Evolutionary conservation across 192 early-diverging fungal species (phyloP).

Genomic region (Polychytrium aggregatum): DNA sequence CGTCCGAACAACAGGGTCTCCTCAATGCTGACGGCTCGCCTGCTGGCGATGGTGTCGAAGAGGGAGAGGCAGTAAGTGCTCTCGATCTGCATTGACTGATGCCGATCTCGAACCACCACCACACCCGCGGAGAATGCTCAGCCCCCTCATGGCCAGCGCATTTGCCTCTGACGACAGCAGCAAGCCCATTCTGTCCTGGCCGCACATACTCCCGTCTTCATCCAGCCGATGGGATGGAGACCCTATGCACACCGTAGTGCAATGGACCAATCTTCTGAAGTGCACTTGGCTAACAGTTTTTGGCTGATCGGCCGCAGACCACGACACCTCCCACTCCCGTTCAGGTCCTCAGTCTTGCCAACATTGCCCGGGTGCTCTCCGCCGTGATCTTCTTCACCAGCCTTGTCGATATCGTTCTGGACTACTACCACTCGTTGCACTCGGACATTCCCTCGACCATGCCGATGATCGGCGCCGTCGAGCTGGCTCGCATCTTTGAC

Average conservation of each 20-base stretch:
- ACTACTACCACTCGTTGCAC: constrained; percentile 8
- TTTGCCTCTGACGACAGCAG: no score
- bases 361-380: constrained; percentile 3
- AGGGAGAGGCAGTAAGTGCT: background rate
- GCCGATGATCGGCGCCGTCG: constrained; percentile 1
- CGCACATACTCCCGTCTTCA: no score
- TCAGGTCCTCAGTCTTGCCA: constrained; percentile 1
- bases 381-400: constrained; percentile 8
- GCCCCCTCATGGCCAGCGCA: no score
- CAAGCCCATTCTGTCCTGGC: no score
- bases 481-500: constrained; percentile 4
- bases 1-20: background rate
- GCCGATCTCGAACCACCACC: background rate
- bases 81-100: background rate
- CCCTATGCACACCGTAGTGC: background rate
- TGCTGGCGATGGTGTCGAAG: background rate
- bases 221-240: no score
- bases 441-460: constrained; percentile 5
- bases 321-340: background rate
- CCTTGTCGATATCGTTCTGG: constrained; percentile 7
- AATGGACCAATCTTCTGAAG: background rate
- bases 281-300: background rate
- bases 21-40: background rate
- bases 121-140: no score
- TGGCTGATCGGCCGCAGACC: background rate